These are phyloP conservation scores for Alternaria hordeiaustralica DNA, from an alignment of 2,329 filamentous ascomycete genomes.

Conservation along the genomic window DNA sequence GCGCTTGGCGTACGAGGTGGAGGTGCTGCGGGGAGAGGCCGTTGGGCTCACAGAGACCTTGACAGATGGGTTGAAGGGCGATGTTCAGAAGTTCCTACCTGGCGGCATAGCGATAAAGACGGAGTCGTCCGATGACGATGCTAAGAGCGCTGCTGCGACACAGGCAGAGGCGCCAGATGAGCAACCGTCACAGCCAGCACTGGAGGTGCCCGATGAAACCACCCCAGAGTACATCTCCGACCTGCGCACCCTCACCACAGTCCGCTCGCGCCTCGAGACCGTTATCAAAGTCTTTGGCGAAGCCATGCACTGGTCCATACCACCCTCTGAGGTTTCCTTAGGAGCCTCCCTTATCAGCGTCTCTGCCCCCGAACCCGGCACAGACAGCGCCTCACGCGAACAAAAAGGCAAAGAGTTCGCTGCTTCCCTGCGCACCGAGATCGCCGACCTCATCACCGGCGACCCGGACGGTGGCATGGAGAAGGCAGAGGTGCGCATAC, in stretches of 20 bases:
- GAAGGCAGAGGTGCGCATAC: slow-evolving; percentile 74
- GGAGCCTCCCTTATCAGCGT: slow-evolving; percentile 88
- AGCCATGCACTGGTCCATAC: slow-evolving; percentile 93
- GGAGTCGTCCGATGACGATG: slow-evolving; percentile 6
- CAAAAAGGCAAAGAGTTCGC: slow-evolving; percentile 87
- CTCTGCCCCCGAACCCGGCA: slow-evolving; percentile 78
- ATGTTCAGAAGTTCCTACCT: slow-evolving; percentile 76
- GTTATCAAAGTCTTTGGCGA: slow-evolving; percentile 93
- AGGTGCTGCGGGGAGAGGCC: slow-evolving; percentile 88
- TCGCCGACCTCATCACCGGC: slow-evolving; percentile 69
- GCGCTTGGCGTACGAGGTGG: slow-evolving; percentile 90
- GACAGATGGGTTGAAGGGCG: slow-evolving; percentile 72
- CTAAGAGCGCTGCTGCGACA: background rate
- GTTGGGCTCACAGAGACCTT: slow-evolving; percentile 80
- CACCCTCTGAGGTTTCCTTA: slow-evolving; percentile 84
- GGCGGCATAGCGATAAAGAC: slow-evolving; percentile 40
- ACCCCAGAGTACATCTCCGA: slow-evolving; percentile 69
- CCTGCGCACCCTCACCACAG: slow-evolving; percentile 80
- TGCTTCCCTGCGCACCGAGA: slow-evolving; percentile 72
- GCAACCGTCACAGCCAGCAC: background rate
- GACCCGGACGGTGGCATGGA: slow-evolving; percentile 67
- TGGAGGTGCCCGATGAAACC: slow-evolving; percentile 12
- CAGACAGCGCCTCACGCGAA: slow-evolving; percentile 72
- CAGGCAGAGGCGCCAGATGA: slow-evolving; percentile 2
- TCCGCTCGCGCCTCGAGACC: slow-evolving; percentile 82